Evolutionary conservation across 2,329 filamentous ascomycete genomes (phyloP), one percentile per base, ranked within the genome.

Genomic region (Sporothrix luriei): DNA sequence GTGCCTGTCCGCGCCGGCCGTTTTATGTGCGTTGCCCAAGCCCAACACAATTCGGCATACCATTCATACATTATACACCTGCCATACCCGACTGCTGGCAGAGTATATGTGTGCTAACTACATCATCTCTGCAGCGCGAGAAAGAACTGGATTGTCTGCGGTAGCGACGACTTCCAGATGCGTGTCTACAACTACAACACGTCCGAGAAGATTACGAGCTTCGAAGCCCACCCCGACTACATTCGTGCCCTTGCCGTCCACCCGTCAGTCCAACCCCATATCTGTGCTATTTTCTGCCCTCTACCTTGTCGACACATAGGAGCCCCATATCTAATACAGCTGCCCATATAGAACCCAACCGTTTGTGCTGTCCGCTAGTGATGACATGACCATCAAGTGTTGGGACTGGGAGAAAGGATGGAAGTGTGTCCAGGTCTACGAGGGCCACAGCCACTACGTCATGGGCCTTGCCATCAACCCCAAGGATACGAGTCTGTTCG

Each of bases 341-440:
- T 33, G 24, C 43, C 48, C 26, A 24, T 46, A 46, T 46, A 61
- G 57, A 16, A 93, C 93, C 57, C 93, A 97, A 78, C 94, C 95
- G 1, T 98, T 97, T 77, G 92, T 98, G 68, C 85, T 99, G 71
- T 99, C 95, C 68, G 95, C 95, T 73, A 95, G 92, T 73, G 94
- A 97, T 90, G 94, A 97, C 79, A 97, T 97, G 93, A 97, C 93
- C 70, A 97, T 97, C 78, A 97, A 95, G 85, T 85, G 97, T 66
- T 99, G 95, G 94, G 94, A 99, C 79, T 99, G 95, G 95, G 95
- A 99, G 76, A 96, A 95, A 80, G 89, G 89, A 75, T 99, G 95
- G 95, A 97, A 97, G 80, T 98, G 94, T 78, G 92, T 98, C 43
- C 93, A 97, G 80, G 71, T 97, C 57, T 99, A 97, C 77, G 94